Percentiles rank a stretch among this genome's conserved stretches.
Evolutionary conservation across 768 basidiomycete genomes (phyloP).

Genomic region (Boletus edulis): DNA sequence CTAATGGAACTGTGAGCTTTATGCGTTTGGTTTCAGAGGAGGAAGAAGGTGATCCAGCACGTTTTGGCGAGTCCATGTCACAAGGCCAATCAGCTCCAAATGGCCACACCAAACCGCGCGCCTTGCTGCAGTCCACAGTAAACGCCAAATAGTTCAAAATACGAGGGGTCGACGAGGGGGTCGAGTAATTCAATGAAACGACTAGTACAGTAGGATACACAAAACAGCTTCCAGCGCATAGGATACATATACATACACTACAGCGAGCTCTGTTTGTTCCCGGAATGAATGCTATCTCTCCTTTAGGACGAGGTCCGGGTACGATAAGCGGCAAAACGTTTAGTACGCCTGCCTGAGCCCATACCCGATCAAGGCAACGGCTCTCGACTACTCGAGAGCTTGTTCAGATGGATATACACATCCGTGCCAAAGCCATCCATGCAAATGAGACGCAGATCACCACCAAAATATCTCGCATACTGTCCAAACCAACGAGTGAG

Average conservation of each 20-base stretch:
- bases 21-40: conserved; percentile 58
- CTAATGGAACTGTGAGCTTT: conserved; percentile 47
- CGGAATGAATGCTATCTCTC: too few species aligned
- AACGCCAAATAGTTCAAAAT: conserved; percentile 18
- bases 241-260: background rate
- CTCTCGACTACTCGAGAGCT: conserved; percentile 54
- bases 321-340: background rate
- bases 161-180: conserved; percentile 16
- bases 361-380: conserved; percentile 19
- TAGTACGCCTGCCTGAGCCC: too few species aligned
- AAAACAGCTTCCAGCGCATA: too few species aligned
- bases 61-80: conserved; percentile 64
- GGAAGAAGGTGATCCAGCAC: conserved; percentile 55
- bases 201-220: too few species aligned
- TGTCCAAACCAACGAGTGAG: conserved; percentile 25
- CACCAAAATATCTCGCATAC: conserved; percentile 96
- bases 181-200: background rate
- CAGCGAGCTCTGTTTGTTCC: background rate
- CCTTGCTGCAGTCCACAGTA: background rate
- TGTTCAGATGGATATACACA: conserved; percentile 89
- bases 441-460: conserved; percentile 88
- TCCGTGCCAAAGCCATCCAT: conserved; percentile 98
- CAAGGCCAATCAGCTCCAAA: conserved; percentile 24
- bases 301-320: too few species aligned
- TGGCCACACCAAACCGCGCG: conserved; percentile 15